Conservation (phyloP, 2,329 filamentous ascomycete genomes). For the Fusarium proliferatum region DNA sequence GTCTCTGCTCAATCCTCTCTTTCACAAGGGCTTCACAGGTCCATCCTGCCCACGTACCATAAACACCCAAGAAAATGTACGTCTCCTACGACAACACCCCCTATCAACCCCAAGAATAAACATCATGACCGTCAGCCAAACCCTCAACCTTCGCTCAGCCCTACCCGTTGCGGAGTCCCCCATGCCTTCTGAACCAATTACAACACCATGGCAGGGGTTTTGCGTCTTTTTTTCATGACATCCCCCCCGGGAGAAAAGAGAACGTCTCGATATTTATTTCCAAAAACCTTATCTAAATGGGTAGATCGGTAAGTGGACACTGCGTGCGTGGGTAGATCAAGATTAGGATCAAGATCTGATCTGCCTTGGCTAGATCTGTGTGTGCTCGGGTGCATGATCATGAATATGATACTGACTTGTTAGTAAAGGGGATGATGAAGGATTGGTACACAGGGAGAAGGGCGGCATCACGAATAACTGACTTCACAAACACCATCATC, state of each 20-base stretch:
- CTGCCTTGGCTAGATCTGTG: constrained; percentile 33
- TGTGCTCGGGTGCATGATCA: constrained; percentile 26
- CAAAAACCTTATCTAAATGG: constrained; percentile 3
- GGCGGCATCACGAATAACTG: background rate
- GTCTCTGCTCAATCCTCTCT: background rate
- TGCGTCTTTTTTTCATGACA: constrained; percentile 30
- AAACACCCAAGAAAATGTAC: constrained; percentile 5
- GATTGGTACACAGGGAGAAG: background rate
- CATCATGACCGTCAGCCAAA: constrained; percentile 37
- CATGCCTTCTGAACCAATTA: constrained; percentile 31
- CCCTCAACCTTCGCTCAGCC: constrained; percentile 33
- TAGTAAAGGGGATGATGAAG: background rate
- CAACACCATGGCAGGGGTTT: constrained; percentile 30
- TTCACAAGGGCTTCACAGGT: background rate
- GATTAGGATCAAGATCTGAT: constrained; percentile 22
- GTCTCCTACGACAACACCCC: constrained; percentile 27
- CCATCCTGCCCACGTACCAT: background rate
- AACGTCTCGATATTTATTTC: constrained; percentile 9
- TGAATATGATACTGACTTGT: constrained; percentile 7
- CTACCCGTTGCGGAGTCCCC: constrained; percentile 40
- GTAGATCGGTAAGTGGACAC: constrained; percentile 39
- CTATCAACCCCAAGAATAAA: constrained; percentile 28
- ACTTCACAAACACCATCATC: background rate
- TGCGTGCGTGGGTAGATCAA: constrained; percentile 33
- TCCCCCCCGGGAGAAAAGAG: constrained; percentile 5